phyloP scores from a whole-genome alignment of 495 filamentous ascomycete species.

The Lasiosphaeris hirsuta region DNA sequence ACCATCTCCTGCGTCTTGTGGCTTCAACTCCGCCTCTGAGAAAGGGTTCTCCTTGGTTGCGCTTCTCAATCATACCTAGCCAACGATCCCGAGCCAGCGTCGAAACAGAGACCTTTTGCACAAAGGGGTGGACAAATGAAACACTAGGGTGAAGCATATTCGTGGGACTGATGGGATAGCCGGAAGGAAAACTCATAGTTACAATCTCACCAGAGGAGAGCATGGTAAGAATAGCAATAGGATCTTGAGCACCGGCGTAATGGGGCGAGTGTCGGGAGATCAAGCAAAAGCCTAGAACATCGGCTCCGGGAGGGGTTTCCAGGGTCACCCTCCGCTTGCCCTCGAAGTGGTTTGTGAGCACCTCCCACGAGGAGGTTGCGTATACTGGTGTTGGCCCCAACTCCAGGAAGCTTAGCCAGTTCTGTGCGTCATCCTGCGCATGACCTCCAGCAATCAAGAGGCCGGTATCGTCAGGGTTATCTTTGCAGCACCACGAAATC shows the following conservation, averaged over 20 bases:
- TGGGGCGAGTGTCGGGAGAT: conserved; percentile 79
- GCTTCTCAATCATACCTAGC: conserved; percentile 80
- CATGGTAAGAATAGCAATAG: conserved; percentile 74
- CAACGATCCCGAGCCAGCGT: conserved; percentile 72
- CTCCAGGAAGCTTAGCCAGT: conserved; percentile 83
- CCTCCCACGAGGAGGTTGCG: conserved; percentile 82
- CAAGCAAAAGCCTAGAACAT: conserved; percentile 76
- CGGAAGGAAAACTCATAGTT: conserved; percentile 86
- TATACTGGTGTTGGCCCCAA: conserved; percentile 86
- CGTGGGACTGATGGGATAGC: conserved; percentile 83
- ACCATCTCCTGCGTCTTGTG: conserved; percentile 63
- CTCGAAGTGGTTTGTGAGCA: conserved; percentile 72
- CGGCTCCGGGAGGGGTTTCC: conserved; percentile 72
- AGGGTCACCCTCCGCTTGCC: conserved; percentile 66
- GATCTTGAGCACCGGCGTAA: conserved; percentile 84
- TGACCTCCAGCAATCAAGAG: conserved; percentile 82
- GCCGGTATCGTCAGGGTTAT: conserved; percentile 88
- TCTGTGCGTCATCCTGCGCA: conserved; percentile 56
- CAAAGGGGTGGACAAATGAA: conserved; percentile 82
- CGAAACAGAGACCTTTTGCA: conserved; percentile 63
- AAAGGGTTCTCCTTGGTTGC: conserved; percentile 68
- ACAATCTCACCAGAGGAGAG: conserved; percentile 82
- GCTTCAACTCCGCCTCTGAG: conserved; percentile 72
- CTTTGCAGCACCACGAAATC: conserved; percentile 86
- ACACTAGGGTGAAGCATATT: conserved; percentile 84